Base-by-base conservation (phyloP, 352 stramenopile genomes). In the Globisporangium middletonii region DNA sequence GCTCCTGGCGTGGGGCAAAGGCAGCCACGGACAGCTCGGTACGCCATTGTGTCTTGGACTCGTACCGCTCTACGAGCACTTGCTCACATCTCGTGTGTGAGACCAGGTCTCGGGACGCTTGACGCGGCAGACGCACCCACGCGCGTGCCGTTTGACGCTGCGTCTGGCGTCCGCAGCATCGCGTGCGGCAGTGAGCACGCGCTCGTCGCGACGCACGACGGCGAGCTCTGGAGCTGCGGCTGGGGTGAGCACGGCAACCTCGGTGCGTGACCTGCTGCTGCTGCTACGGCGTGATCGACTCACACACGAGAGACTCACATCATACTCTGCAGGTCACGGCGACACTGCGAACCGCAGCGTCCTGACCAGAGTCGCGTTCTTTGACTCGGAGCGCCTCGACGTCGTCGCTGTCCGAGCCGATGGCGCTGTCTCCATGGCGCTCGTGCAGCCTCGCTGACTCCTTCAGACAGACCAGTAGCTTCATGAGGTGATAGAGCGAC, bases 181-280 rank as follows among this genome's bases (percentile, higher is more conserved):
- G 79, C 84, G 2, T 90, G 84, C 57, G 84, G 84, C 1, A 92
- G 82, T 18, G 84, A 94, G 46, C 82, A 94, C 57, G 57, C 72
- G 0, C 70, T 94, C 51, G 73, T 90, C 0, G 63, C 80, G 38
- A 86, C 73, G 13, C 52, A 59, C 11, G 53, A 37, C 33, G 80
- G 82, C 15, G 65, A 78, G n/a, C 54, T 94, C 6, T 92, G 84
- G 55, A 85, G 82, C 2, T 90, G 82, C 54, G 84, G 84, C 3
- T 94, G 84, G 84, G 80, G 80, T 42, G 84, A 94, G 58, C 84
- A 94, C 56, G 84, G 84, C 44, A 94, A 94, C 45, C 70, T 94
- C 0, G 84, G 84, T 92, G 68, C 18, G 69, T 73, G 5, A 3
- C 8, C 35, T 23, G 18, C 8, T 4, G 9, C 12, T 42, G 8